phyloP scores from a whole-genome alignment of 257 asterid species.

The Forsythia suspensa region DNA sequence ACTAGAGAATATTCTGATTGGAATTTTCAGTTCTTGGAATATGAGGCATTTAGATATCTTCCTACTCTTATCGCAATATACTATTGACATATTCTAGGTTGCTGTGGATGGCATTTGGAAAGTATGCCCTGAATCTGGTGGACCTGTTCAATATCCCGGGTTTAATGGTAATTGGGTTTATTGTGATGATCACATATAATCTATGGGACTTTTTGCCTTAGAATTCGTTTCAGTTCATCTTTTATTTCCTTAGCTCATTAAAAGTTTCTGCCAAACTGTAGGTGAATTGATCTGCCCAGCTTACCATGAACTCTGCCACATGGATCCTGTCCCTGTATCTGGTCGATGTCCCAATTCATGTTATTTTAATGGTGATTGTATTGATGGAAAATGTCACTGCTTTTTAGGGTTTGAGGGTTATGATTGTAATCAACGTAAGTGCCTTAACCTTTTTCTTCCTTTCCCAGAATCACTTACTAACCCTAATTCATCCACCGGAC shows the following conservation, averaged over 20 bases:
- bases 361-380: constrained; percentile 83
- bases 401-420: constrained; percentile 89
- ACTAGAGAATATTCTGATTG: background rate
- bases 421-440: constrained; percentile 71
- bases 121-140: constrained; percentile 82
- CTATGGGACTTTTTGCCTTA: background rate
- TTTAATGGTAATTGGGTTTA: constrained; percentile 63
- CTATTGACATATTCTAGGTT: constrained; percentile 47
- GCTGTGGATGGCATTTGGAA: constrained; percentile 90
- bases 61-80: background rate
- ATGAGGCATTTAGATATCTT: background rate
- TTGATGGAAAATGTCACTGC: constrained; percentile 81
- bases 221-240: background rate
- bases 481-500: background rate
- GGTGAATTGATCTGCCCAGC: constrained; percentile 96
- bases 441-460: background rate
- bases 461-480: background rate
- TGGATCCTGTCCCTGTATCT: constrained; percentile 58
- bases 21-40: background rate
- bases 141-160: constrained; percentile 75
- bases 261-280: constrained; percentile 26
- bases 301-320: constrained; percentile 79
- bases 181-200: background rate
- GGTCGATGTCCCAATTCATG: constrained; percentile 87
- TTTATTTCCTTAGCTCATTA: background rate